Conservation (phyloP, 2,329 filamentous ascomycete genomes). For the Ceratocystiopsis sp. region DNA sequence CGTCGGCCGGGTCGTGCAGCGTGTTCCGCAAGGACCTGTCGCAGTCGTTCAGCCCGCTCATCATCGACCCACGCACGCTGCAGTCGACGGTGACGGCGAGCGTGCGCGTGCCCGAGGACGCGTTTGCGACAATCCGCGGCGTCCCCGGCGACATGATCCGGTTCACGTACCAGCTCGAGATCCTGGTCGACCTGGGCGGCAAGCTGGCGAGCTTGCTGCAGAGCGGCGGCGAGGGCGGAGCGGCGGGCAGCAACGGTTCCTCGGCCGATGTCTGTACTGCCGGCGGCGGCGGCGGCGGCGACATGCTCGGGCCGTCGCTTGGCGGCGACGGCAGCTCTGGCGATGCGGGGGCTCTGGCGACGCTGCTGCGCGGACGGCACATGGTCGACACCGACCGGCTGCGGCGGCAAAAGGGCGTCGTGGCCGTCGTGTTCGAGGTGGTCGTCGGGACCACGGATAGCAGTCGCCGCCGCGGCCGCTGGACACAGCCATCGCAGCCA, state of each 20-base stretch:
- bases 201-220: constrained; percentile 61
- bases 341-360: too few species aligned
- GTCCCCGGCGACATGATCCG: constrained; percentile 89
- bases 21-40: constrained; percentile 91
- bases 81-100: constrained; percentile 67
- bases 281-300: constrained; percentile 14
- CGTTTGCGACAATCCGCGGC: constrained; percentile 77
- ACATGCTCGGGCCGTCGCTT: constrained; percentile 3
- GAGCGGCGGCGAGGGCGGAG: constrained; percentile 30
- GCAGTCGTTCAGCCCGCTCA: constrained; percentile 74
- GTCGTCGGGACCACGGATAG: constrained; percentile 76
- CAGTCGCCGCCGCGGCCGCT: constrained; percentile 29
- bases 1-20: constrained; percentile 71
- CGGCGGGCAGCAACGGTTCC: constrained; percentile 1
- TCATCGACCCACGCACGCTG: constrained; percentile 67
- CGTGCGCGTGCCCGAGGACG: constrained; percentile 74
- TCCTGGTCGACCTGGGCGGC: constrained; percentile 81
- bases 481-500: background rate
- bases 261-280: too few species aligned
- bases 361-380: constrained; percentile 15
- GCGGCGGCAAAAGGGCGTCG: constrained; percentile 78
- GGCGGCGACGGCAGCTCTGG: too few species aligned
- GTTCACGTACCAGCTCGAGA: constrained; percentile 87
- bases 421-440: constrained; percentile 71
- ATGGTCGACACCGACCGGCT: constrained; percentile 80